Evolutionary conservation across 768 basidiomycete species (phyloP).

Genomic region (Galerina marginata): DNA sequence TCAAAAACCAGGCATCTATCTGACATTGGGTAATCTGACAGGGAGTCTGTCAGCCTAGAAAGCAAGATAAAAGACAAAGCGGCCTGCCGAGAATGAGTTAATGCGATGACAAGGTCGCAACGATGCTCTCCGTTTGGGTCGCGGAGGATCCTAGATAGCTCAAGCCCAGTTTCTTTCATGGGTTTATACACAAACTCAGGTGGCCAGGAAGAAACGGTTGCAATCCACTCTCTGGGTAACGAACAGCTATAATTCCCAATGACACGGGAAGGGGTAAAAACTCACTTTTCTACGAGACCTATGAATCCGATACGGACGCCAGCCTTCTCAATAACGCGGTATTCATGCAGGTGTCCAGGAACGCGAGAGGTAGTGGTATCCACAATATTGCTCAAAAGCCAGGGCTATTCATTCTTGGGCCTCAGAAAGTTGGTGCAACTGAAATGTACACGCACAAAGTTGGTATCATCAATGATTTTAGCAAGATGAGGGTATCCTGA

Average conservation of each 20-base stretch:
- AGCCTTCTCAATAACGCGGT: constrained; percentile 67
- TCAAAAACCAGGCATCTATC: constrained; percentile 3
- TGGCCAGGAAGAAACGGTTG: constrained; percentile 88
- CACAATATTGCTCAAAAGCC: constrained; percentile 89
- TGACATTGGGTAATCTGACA: constrained; percentile 54
- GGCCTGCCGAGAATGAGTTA: constrained; percentile 79
- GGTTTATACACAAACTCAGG: constrained; percentile 74
- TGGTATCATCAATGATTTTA: constrained; percentile 72
- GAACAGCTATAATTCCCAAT: background rate
- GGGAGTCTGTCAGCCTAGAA: background rate
- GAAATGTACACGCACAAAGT: constrained; percentile 59
- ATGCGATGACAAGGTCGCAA: constrained; percentile 84
- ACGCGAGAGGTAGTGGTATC: constrained; percentile 66
- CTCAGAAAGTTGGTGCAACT: background rate
- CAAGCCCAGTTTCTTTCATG: constrained; percentile 75
- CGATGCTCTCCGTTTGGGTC: constrained; percentile 69
- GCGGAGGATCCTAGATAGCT: constrained; percentile 75
- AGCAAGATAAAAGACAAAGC: background rate
- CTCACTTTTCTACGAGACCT: constrained; percentile 85
- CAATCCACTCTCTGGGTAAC: constrained; percentile 79
- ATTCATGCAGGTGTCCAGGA: constrained; percentile 68
- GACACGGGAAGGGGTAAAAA: background rate
- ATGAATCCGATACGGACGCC: constrained; percentile 81
- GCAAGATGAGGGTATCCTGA: constrained; percentile 43
- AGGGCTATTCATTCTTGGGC: constrained; percentile 57